A percentile compares a stretch with the other conserved stretches of the same genome.
These are phyloP conservation scores for Picea mariana DNA, from an alignment of 83 land plant genomes.

Conservation along the genomic window DNA sequence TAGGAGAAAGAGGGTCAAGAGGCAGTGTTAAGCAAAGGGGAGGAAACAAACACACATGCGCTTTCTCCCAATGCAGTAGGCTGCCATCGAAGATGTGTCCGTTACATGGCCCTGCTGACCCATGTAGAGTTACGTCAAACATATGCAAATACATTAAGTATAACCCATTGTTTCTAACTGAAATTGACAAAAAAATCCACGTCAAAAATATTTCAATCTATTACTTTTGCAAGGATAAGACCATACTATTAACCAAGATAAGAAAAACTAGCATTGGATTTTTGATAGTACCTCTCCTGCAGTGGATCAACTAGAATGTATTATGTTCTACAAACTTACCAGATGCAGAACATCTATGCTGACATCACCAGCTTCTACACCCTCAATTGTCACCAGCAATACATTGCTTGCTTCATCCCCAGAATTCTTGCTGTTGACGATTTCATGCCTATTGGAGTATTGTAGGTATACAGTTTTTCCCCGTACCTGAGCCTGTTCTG, in stretches of 20 bases:
- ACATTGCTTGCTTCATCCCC: slow-evolving; percentile 91
- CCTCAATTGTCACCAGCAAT: slow-evolving; percentile 81
- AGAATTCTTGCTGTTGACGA: slow-evolving; percentile 75
- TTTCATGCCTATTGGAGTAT: slow-evolving; percentile 91
- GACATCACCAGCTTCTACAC: slow-evolving; percentile 84
- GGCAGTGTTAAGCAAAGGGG: slow-evolving; percentile 23
- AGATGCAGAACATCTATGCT: slow-evolving; percentile 90
- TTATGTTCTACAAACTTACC: slow-evolving; percentile 38
- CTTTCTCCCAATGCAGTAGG: too few relatives aligned
- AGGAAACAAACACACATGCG: slow-evolving; percentile 37
- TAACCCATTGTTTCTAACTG: too few relatives aligned
- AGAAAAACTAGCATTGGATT: neutral
- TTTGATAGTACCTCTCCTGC: neutral
- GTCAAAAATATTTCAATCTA: too few relatives aligned
- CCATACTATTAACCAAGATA: neutral
- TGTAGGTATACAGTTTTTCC: slow-evolving; percentile 90
- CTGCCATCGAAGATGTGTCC: too few relatives aligned
- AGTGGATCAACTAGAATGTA: neutral
- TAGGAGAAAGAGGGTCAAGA: too few relatives aligned
- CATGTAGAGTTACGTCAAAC: too few relatives aligned
- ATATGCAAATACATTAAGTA: too few relatives aligned
- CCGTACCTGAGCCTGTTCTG: slow-evolving; percentile 89
- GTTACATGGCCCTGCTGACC: too few relatives aligned
- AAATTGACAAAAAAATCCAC: too few relatives aligned
- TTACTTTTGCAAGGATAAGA: neutral